Evolutionary conservation across 1,284 basidiomycete species (phyloP), one percentile per base, ranked within the genome.

Genomic region (Tetrapyrgos nigripes): DNA sequence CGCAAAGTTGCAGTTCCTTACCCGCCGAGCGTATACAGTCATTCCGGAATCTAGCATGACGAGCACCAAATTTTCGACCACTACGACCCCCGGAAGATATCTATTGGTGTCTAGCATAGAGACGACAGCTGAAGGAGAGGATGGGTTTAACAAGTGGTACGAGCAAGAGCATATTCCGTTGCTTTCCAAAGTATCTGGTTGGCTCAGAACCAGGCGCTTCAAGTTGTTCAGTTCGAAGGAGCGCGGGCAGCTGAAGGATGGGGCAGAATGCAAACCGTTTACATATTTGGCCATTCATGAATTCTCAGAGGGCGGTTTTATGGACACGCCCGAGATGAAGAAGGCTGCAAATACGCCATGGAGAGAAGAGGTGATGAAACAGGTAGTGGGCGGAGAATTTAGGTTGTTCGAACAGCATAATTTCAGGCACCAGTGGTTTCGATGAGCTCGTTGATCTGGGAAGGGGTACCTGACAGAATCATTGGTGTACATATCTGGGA

Each of bases 121-220:
- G 1, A 51, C 57, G 4, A 57, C 46, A 37, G 19, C 59, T 5
- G 59, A 61, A 33, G 40, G 46, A 21, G 59, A 61, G 44, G 55
- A 55, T 19, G 59, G 58, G n/a, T 55, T 61, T 23, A 61, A 61
- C 50, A 57, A 53, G 28, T 61, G 55, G 55, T 61, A 57, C 29
- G 31, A 49, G 21, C 55, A 57, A 43, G 59, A 61, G 14, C 55
- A 61, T 29, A 50, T 55, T 24, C 53, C 45, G 3, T 33, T 51
- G 51, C 27, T 61, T 6, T 58, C 56, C 6, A 61, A 57, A 31
- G 44, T 51, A 10, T 51, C 55, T 23, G 55, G 47, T 23, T 61
- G 55, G 55, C 17, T 58, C 9, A 50, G 59, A 29, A 37, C 37
- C 14, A 50, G 59, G 52, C 53, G 59, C 35, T 61, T 51, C 43